phyloP scores from a whole-genome alignment of 179 eudicot genomes.

The Corrigiola litoralis region DNA sequence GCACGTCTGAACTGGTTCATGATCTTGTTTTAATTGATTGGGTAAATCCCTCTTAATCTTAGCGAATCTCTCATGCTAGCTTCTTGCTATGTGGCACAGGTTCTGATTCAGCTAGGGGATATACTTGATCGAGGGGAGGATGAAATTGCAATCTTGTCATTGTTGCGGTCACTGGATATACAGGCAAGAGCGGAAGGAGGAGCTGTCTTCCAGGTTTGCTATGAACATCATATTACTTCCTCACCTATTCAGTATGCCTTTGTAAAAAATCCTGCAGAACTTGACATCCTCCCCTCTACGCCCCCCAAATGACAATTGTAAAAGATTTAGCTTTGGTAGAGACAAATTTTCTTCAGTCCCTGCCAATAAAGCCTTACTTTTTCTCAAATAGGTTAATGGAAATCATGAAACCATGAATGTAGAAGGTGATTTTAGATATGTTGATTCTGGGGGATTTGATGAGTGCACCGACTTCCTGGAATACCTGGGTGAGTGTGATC shows the following conservation, averaged over 20 bases:
- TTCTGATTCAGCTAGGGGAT: conserved; percentile 88
- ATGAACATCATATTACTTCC: background rate
- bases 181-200: conserved; percentile 88
- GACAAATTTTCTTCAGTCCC: too few species aligned
- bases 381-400: conserved; percentile 63
- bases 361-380: background rate
- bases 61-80: background rate
- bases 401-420: conserved; percentile 97
- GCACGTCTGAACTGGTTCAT: background rate
- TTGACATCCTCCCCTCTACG: too few species aligned
- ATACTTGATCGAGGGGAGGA: conserved; percentile 92
- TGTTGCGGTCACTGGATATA: conserved; percentile 68
- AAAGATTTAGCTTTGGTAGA: background rate
- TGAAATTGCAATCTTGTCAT: conserved; percentile 88
- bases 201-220: conserved; percentile 87
- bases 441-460: conserved; percentile 78
- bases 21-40: background rate
- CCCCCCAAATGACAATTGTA: too few species aligned
- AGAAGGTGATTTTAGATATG: conserved; percentile 88
- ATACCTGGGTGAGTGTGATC: conserved; percentile 59
- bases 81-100: conserved; percentile 35
- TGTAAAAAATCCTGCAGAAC: too few species aligned
- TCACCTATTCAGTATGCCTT: background rate
- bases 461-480: conserved; percentile 84
- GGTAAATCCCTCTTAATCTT: background rate